phyloP scores from a whole-genome alignment of 1,139 yeast species.

The Lodderomyces metapsilosis region DNA sequence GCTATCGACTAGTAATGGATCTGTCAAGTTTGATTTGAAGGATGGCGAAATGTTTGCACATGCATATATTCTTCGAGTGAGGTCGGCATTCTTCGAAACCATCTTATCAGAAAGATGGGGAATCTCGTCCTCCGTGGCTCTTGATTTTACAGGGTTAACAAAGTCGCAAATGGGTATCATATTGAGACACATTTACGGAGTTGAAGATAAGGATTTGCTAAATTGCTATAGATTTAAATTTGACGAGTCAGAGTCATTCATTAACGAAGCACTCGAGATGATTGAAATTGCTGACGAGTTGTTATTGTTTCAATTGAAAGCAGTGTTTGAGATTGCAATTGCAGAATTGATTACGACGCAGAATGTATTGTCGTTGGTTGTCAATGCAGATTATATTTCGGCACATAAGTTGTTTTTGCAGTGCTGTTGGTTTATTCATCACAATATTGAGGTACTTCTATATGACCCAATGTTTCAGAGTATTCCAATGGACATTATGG shows the following conservation, averaged over 20 bases:
- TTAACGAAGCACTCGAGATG: constrained; percentile 57
- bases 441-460: constrained; percentile 63
- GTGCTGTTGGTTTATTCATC: constrained; percentile 67
- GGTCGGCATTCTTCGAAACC: constrained; percentile 68
- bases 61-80: constrained; percentile 49
- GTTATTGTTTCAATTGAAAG: constrained; percentile 57
- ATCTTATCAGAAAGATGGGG: constrained; percentile 59
- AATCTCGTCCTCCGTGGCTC: constrained; percentile 11
- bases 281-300: constrained; percentile 66
- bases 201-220: constrained; percentile 44
- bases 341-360: constrained; percentile 59
- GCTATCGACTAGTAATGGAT: constrained; percentile 19
- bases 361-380: constrained; percentile 56
- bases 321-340: constrained; percentile 60
- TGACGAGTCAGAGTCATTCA: constrained; percentile 37
- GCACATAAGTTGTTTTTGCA: constrained; percentile 57
- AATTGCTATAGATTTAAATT: constrained; percentile 27
- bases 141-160: constrained; percentile 48
- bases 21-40: constrained; percentile 28
- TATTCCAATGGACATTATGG: constrained; percentile 27
- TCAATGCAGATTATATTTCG: constrained; percentile 48
- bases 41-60: constrained; percentile 47
- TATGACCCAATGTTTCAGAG: constrained; percentile 43
- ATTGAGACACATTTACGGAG: constrained; percentile 60
- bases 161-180: constrained; percentile 48